Evolutionary conservation across 192 early-diverging fungal genomes (phyloP), one percentile per base, ranked within the genome.

Genomic region (Podila epicladia): DNA sequence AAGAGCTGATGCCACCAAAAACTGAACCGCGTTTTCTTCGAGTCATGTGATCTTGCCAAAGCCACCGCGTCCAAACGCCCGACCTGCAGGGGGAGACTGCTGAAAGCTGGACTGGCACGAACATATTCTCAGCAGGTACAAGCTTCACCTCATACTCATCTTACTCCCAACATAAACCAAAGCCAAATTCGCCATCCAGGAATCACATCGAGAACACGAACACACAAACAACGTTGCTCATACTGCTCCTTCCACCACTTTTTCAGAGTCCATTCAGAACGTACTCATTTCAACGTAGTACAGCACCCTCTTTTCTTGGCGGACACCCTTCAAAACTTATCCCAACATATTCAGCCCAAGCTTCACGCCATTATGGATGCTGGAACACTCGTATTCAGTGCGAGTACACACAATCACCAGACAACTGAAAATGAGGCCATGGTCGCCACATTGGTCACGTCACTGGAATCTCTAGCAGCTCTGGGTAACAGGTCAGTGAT

Each of bases 41-140:
- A 13, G 57, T 58, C 57, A 58, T 58, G 57, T 45, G 50, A 63
- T 26, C 31, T 29, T 17, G 58, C 33, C 38, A 59, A 58, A n/a
- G 32, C 33, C 17, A 37, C 57, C n/a, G 53, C 67, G 22, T 35
- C 48, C 57, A 49, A 15, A 62, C 24, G 55, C 57, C 19, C 32
- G 9, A n/a, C 2, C 22, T 15, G 20, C 20, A 29, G 49, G 63
- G 9, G 13, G 41, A 45, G 41, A 45, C 41, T 45, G 41, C 41
- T 45, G 41, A 17, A 45, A 17, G n/a, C 24, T 37, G 63, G 22
- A 33, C 12, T 49, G 9, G 38, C 11, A 65, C 17, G 45, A 41
- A 65, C 41, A 15, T 45, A 45, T 45, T 45, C 41, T 45, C 41
- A 17, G 15, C 41, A 45, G 41, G 41, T 15, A 4, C 41, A 45